These are phyloP conservation scores for Dictyostelium discoideum DNA, from an alignment of 78 protist genomes.

Conservation along the genomic window DNA sequence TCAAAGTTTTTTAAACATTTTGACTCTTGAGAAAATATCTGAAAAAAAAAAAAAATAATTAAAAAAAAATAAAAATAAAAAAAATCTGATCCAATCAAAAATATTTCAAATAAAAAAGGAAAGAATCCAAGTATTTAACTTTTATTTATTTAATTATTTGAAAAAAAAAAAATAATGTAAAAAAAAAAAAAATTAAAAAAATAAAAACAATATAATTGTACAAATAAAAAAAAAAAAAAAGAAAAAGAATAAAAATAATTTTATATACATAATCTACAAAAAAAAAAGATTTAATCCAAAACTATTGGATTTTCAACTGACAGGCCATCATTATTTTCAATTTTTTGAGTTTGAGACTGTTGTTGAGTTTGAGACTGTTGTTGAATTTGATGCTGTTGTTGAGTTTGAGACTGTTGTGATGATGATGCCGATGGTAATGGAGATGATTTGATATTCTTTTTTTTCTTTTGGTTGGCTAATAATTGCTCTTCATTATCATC, in stretches of 20 bases:
- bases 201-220: no score
- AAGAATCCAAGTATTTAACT: not conserved
- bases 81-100: constrained; percentile 92
- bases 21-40: not conserved
- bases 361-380: not conserved
- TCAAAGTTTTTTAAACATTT: not conserved
- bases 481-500: not conserved
- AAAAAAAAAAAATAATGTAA: no score
- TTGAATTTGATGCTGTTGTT: not conserved
- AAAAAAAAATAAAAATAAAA: constrained; percentile 90
- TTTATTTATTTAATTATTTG: no score
- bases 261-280: no score
- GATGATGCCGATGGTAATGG: not conserved
- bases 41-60: constrained; percentile 81
- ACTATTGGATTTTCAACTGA: not conserved
- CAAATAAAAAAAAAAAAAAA: no score
- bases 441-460: not conserved
- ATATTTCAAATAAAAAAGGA: no score
- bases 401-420: not conserved
- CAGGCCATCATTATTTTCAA: no score
- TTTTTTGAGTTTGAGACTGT: not conserved
- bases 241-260: no score
- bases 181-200: no score
- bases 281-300: not conserved
- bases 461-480: not conserved